Percentiles rank a stretch among this genome's conserved stretches.
These are phyloP conservation scores for Abelmoschus esculentus DNA, from an alignment of 345 rosid species.

Conservation along the genomic window DNA sequence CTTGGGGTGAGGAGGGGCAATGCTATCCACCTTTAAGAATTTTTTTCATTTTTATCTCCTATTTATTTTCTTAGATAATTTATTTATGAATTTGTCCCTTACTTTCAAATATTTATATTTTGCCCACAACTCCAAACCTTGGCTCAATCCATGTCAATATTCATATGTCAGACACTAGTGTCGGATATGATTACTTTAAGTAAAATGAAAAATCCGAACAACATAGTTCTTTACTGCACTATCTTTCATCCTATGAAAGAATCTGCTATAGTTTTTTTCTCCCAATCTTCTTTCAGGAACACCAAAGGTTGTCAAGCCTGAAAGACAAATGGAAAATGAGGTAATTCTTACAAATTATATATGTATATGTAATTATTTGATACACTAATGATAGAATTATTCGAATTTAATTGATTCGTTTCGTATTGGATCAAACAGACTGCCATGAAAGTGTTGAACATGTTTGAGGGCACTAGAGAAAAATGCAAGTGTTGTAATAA, in stretches of 20 bases:
- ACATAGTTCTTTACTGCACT: too few relatives aligned
- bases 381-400: not conserved
- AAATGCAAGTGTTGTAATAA: slow-evolving; percentile 39
- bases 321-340: slow-evolving; percentile 34
- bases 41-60: too few relatives aligned
- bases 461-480: slow-evolving; percentile 51
- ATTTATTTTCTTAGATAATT: too few relatives aligned
- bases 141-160: too few relatives aligned
- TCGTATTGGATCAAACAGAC: slow-evolving; percentile 19
- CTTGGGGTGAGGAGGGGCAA: too few relatives aligned
- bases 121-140: too few relatives aligned
- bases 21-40: too few relatives aligned
- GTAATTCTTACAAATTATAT: slow-evolving; percentile 19
- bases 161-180: too few relatives aligned
- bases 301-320: slow-evolving; percentile 51
- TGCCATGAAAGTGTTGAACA: slow-evolving; percentile 33
- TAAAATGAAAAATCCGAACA: not conserved
- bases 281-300: slow-evolving; percentile 29
- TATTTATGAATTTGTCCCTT: too few relatives aligned
- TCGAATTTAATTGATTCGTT: not conserved
- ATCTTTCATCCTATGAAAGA: not conserved
- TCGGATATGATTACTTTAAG: too few relatives aligned
- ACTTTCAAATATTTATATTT: too few relatives aligned
- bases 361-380: not conserved
- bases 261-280: not conserved